These are phyloP conservation scores for Hanseniaspora meyeri DNA, from an alignment of 805 yeast species.

Conservation along the genomic window DNA sequence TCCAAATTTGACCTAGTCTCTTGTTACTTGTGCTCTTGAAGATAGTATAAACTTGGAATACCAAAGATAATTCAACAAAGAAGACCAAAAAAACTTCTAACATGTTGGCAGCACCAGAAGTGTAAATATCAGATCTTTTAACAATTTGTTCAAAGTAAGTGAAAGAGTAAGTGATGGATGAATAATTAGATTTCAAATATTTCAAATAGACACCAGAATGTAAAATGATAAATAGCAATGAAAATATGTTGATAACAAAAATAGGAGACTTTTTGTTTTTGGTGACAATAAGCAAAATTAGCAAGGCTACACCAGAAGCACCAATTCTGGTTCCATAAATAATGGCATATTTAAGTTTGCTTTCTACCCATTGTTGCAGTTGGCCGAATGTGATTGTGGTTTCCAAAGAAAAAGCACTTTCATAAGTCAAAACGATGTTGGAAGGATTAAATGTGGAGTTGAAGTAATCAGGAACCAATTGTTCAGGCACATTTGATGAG, in stretches of 20 bases:
- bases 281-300: slow-evolving; percentile 37
- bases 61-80: slow-evolving; percentile 51
- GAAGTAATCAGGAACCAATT: slow-evolving; percentile 14
- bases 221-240: slow-evolving; percentile 43
- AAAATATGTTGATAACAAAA: slow-evolving; percentile 56
- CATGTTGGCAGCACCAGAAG: slow-evolving; percentile 51
- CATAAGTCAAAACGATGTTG: slow-evolving; percentile 28
- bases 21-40: slow-evolving; percentile 48
- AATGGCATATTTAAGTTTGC: slow-evolving; percentile 30
- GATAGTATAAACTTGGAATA: slow-evolving; percentile 60
- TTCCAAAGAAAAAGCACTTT: slow-evolving; percentile 32
- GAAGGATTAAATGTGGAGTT: slow-evolving; percentile 23
- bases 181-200: slow-evolving; percentile 42
- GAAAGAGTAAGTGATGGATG: slow-evolving; percentile 36
- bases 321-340: slow-evolving; percentile 51
- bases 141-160: slow-evolving; percentile 36
- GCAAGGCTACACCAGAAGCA: slow-evolving; percentile 36
- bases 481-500: neutral
- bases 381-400: slow-evolving; percentile 31
- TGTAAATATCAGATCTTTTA: slow-evolving; percentile 30
- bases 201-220: slow-evolving; percentile 50
- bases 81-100: slow-evolving; percentile 48
- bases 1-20: slow-evolving; percentile 31
- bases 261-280: slow-evolving; percentile 52
- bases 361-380: slow-evolving; percentile 30